Evolutionary conservation across 139 green algal genomes (phyloP).

Genomic region (Micromonas pusilla): DNA sequence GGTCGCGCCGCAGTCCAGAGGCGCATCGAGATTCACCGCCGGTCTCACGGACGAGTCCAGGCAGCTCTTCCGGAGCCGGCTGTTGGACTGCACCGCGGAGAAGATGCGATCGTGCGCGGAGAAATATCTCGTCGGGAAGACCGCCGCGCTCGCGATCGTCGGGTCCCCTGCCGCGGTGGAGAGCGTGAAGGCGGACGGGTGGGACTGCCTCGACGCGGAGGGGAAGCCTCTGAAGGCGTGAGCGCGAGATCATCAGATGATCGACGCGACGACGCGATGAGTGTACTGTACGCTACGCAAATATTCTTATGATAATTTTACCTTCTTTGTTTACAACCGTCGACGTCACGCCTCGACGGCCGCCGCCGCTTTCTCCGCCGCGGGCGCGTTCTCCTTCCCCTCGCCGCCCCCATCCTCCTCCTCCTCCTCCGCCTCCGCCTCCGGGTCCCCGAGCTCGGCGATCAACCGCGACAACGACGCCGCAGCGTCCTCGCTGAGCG

Average conservation of each 20-base stretch:
- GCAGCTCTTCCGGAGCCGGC: conserved; percentile 25
- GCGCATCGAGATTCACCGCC: conserved; percentile 9
- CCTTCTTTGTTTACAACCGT: no score
- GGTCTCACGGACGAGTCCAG: conserved; percentile 14
- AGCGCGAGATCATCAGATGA: no score
- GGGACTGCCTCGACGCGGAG: conserved; percentile 19
- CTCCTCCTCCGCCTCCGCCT: neutral
- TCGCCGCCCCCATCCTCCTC: neutral
- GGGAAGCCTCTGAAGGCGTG: neutral
- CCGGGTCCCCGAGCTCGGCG: conserved; percentile 3
- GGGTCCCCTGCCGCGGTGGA: neutral
- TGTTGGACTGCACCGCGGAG: conserved; percentile 14
- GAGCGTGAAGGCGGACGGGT: neutral
- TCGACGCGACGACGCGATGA: no score
- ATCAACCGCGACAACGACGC: neutral
- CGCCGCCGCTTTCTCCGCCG: no score
- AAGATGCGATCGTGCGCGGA: conserved; percentile 13
- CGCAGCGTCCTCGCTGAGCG: neutral
- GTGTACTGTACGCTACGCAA: no score
- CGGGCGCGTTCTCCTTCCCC: neutral
- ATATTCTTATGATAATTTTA: no score
- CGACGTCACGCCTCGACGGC: no score
- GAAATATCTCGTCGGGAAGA: conserved; percentile 13
- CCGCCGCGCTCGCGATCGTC: conserved; percentile 20
- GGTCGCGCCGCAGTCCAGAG: conserved; percentile 22